These are phyloP conservation scores for Xylaria sp. DNA, from an alignment of 2,329 filamentous ascomycete species.

Conservation along the genomic window DNA sequence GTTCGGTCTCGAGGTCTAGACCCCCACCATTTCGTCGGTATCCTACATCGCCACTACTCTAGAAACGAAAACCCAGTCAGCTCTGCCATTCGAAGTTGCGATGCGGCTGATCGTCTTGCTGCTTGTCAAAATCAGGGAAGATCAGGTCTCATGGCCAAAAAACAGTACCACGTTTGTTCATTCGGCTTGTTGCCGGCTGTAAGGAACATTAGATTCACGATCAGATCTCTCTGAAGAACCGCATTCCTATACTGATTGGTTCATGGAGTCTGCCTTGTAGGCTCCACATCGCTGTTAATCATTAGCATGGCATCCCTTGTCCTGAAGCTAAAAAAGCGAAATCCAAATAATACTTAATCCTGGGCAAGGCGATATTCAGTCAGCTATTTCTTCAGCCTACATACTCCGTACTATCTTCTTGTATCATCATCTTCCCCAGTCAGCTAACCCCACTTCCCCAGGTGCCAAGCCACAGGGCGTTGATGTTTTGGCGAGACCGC, in stretches of 20 bases:
- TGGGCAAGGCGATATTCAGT: not conserved
- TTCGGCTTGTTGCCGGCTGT: constrained; percentile 4
- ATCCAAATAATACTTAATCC: not conserved
- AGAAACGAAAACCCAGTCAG: not conserved
- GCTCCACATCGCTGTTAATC: constrained; percentile 14
- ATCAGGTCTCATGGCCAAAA: constrained; percentile 6
- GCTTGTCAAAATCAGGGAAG: constrained; percentile 14
- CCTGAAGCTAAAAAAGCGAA: constrained; percentile 4
- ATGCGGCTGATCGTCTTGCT: constrained; percentile 30
- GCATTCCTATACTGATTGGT: constrained; percentile 27
- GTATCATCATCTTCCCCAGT: not conserved
- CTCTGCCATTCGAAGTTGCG: constrained; percentile 2
- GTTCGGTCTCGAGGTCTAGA: not conserved
- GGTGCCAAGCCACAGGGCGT: constrained; percentile 19
- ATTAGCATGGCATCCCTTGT: constrained; percentile 18
- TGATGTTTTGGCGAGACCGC: not conserved
- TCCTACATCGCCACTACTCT: not conserved
- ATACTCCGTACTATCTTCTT: not conserved
- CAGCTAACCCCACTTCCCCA: constrained; percentile 29
- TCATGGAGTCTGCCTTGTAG: not conserved
- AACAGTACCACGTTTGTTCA: not conserved
- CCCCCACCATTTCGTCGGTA: not conserved
- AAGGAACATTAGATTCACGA: constrained; percentile 16
- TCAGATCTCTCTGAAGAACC: constrained; percentile 26
- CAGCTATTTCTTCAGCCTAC: not conserved